A percentile compares a stretch with the other conserved stretches of the same genome.
phyloP scores from a whole-genome alignment of 2,329 filamentous ascomycete genomes.

The Xylaria sp. region DNA sequence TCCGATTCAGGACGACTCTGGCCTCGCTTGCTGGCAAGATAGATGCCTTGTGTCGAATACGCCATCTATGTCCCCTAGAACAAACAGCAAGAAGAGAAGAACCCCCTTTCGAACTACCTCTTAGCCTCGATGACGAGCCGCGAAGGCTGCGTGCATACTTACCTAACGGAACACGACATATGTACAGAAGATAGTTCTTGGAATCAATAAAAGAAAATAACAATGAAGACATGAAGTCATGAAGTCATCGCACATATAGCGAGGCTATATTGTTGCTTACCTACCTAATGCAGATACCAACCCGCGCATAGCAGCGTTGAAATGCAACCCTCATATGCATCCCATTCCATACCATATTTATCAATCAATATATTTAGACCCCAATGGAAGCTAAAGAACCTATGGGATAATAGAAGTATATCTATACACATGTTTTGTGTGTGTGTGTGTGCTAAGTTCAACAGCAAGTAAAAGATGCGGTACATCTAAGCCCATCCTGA shows the following conservation, averaged over 20 bases:
- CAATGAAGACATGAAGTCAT: background rate
- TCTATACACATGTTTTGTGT: background rate
- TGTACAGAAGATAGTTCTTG: background rate
- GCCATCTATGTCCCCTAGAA: background rate
- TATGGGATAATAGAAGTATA: too few relatives aligned
- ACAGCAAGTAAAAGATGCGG: background rate
- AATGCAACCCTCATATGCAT: background rate
- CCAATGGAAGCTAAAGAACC: background rate
- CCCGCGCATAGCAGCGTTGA: background rate
- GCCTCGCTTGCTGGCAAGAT: background rate
- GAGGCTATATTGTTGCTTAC: background rate
- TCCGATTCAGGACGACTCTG: background rate
- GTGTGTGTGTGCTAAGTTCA: background rate
- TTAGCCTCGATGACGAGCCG: background rate
- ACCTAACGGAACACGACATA: background rate
- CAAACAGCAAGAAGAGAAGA: background rate
- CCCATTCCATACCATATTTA: background rate
- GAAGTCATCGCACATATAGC: background rate
- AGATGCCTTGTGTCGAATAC: background rate
- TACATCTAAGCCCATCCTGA: background rate
- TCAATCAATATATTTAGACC: background rate
- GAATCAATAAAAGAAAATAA: background rate
- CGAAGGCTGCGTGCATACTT: background rate
- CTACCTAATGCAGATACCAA: background rate
- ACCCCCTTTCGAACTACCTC: background rate